Conservation (phyloP, 768 basidiomycete genomes). For the Ramaria sp. region DNA sequence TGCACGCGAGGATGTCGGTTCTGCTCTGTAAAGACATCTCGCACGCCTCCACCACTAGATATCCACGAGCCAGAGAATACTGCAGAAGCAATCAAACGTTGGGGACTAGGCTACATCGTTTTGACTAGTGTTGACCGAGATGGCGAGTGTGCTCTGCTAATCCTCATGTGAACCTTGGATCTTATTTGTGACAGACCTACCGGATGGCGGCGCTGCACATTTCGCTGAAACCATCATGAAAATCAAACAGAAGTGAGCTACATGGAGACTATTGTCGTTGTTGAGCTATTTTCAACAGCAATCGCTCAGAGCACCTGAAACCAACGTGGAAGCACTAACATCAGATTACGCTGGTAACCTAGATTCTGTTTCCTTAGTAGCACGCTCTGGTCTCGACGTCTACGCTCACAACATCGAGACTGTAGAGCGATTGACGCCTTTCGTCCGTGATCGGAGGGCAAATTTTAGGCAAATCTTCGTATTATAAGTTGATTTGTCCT, state of each 20-base stretch:
- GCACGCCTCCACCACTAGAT: conserved; percentile 80
- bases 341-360: conserved; percentile 84
- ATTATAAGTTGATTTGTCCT: conserved; percentile 15
- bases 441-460: conserved; percentile 89
- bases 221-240: conserved; percentile 92
- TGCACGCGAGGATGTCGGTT: conserved; percentile 97
- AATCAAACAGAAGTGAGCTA: conserved; percentile 82
- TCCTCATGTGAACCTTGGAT: not conserved
- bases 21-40: conserved; percentile 93
- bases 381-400: conserved; percentile 90
- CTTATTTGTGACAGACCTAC: conserved; percentile 51
- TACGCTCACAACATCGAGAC: conserved; percentile 99
- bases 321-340: conserved; percentile 92
- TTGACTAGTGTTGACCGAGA: conserved; percentile 95
- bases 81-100: conserved; percentile 93
- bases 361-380: conserved; percentile 69
- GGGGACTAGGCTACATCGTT: conserved; percentile 98
- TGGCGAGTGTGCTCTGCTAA: conserved; percentile 38
- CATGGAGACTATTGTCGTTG: not conserved
- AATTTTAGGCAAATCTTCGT: conserved; percentile 43
- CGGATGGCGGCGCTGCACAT: conserved; percentile 85
- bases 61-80: conserved; percentile 97
- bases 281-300: not conserved
- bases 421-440: conserved; percentile 87
- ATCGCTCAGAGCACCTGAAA: conserved; percentile 70